Base-by-base conservation (phyloP, 768 basidiomycete genomes). In the Lentinula lateritia region DNA sequence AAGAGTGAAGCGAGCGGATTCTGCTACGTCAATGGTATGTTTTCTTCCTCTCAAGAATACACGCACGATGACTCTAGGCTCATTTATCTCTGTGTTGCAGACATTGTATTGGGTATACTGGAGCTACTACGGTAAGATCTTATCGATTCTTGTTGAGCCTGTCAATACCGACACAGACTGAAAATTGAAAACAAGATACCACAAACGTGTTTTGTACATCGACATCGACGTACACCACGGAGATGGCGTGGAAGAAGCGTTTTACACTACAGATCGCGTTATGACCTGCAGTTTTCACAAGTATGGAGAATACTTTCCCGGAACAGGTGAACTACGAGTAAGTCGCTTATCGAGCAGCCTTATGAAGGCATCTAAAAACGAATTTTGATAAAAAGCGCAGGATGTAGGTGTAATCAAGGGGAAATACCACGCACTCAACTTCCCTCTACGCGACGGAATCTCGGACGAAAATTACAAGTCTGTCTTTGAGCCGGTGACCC, bases 201-300 rank as follows among this genome's bases (percentile, higher is more conserved):
- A 98, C 70, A 85, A 85, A 12, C 85, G 97, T 38, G 97, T 99
- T 34, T 80, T 99, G 20, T 99, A 99, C 74, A 95, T 99, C 66
- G 97, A 99, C 70, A 95, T 99, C 62, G 97, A 99, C 71, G 93
- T 97, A 1, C 97, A 99, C 71, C 97, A 99, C 64, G 97, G 97
- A 15, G 97, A 99, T 73, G 97, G 97, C 46, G 97, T 99, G 23
- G 97, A 99, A 71, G 97, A 99, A 74, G 97, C 97, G 0, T 99
- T 99, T 73, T 99, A 98, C 73, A 95, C 95, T 3, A 98, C 97
- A 20, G 96, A 99, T 71, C 83, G 97, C 48, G 97, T 99, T 61
- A 98, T 98, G 97, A 98, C 96, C 0, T 88, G 88, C 69, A 95
- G 92, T 67, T 97, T 98, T 75, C 97, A 99, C 72, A 98, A 98